These are phyloP conservation scores for Aureobasidium sp. DNA, from an alignment of 2,329 filamentous ascomycete species.

Conservation along the genomic window DNA sequence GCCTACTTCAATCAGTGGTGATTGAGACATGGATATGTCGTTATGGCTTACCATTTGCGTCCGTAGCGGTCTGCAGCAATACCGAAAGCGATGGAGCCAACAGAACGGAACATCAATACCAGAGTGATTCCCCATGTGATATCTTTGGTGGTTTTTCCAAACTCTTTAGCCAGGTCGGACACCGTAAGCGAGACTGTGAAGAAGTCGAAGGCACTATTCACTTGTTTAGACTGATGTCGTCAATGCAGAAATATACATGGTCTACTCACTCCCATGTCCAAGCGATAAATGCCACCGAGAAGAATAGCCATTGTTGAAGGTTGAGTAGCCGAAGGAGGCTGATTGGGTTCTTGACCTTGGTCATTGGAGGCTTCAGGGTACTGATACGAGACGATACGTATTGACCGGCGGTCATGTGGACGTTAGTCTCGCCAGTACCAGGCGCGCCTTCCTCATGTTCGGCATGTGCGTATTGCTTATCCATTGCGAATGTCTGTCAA, in stretches of 20 bases:
- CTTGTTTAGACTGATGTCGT: too few relatives aligned
- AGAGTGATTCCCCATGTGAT: constrained; percentile 49
- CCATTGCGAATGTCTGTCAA: constrained; percentile 3
- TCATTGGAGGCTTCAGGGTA: constrained; percentile 51
- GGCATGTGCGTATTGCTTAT: background rate
- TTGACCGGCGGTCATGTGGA: constrained; percentile 34
- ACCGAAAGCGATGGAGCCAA: constrained; percentile 28
- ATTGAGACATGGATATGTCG: background rate
- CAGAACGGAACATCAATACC: constrained; percentile 33
- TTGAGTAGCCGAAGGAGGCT: constrained; percentile 43
- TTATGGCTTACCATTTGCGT: constrained; percentile 25
- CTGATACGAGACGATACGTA: constrained; percentile 50
- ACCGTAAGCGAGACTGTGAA: constrained; percentile 52
- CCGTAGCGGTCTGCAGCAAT: constrained; percentile 27
- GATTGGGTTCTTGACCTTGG: constrained; percentile 44
- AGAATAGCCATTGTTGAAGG: constrained; percentile 51
- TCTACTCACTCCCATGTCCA: constrained; percentile 32
- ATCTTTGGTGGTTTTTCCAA: constrained; percentile 46
- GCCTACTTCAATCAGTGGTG: background rate
- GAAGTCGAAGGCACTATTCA: constrained; percentile 18
- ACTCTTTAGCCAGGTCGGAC: constrained; percentile 43
- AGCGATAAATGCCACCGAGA: constrained; percentile 27
- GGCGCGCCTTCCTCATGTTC: constrained; percentile 9
- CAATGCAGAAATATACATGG: constrained; percentile 46
- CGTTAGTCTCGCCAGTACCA: constrained; percentile 19